These are phyloP conservation scores for Sarocladium oryzae DNA, from an alignment of 2,329 filamentous ascomycete species.

Conservation along the genomic window DNA sequence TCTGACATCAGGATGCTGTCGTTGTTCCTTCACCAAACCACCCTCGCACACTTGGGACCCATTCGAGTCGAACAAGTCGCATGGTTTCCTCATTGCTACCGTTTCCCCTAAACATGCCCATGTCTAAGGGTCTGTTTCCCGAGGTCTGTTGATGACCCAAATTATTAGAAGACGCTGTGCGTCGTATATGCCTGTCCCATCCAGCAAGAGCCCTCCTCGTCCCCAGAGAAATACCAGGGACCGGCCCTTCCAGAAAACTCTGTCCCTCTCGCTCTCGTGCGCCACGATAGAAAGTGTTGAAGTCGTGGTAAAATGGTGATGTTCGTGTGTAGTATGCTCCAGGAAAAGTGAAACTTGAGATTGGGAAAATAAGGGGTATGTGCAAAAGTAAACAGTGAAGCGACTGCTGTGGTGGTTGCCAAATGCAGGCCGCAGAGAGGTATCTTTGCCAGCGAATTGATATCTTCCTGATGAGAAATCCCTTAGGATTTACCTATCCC, in stretches of 20 bases:
- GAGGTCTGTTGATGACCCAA: background rate
- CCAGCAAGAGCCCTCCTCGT: background rate
- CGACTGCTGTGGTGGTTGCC: background rate
- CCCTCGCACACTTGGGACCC: background rate
- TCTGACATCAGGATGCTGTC: background rate
- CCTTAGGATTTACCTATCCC: too few species aligned
- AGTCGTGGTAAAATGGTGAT: slow-evolving; percentile 1
- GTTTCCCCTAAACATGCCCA: background rate
- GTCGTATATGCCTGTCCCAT: background rate
- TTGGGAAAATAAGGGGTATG: slow-evolving; percentile 5
- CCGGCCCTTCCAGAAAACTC: background rate
- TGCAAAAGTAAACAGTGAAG: slow-evolving; percentile 1
- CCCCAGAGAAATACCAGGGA: background rate
- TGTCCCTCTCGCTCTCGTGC: background rate
- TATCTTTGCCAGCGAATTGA: background rate
- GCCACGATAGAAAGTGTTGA: slow-evolving; percentile 6
- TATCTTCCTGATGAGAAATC: too few species aligned
- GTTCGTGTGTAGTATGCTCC: slow-evolving; percentile 2
- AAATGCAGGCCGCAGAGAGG: background rate
- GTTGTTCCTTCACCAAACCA: background rate
- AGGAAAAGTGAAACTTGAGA: slow-evolving; percentile 1
- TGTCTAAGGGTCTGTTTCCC: background rate
- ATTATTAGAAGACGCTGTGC: background rate
- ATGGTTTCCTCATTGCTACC: background rate
- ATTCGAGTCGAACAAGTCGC: background rate